phyloP scores from a whole-genome alignment of 2,329 filamentous ascomycete genomes.

The Microdochium paspali region DNA sequence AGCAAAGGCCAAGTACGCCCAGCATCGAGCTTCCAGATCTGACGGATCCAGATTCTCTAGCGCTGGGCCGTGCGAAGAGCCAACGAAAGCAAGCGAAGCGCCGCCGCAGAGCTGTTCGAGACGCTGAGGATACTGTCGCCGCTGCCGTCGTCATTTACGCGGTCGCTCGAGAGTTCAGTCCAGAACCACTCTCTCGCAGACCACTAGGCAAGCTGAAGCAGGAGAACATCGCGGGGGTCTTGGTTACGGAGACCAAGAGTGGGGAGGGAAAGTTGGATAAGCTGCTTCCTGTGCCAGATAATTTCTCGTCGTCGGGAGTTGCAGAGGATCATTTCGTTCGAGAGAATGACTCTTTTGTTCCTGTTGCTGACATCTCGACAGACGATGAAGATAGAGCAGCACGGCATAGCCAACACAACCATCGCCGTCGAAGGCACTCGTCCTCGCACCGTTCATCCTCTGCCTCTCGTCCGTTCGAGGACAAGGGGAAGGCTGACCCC shows the following conservation, averaged over 20 bases:
- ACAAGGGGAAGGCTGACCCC: conserved; percentile 5
- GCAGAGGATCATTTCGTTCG: conserved; percentile 20
- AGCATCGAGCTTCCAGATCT: conserved; percentile 35
- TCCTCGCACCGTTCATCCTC: conserved; percentile 3
- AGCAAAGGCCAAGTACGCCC: conserved; percentile 33
- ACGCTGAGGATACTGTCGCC: conserved; percentile 42
- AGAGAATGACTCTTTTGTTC: conserved; percentile 28
- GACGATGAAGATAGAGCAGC: conserved; percentile 35
- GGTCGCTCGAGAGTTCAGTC: conserved; percentile 36
- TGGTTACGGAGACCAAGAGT: conserved; percentile 7
- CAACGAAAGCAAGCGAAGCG: conserved; percentile 28
- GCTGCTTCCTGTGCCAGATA: conserved; percentile 11
- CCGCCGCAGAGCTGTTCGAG: conserved; percentile 30
- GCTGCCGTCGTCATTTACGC: conserved; percentile 46
- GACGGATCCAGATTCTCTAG: conserved; percentile 25
- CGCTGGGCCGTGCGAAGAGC: conserved; percentile 30
- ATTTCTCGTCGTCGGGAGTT: conserved; percentile 11
- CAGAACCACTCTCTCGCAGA: conserved; percentile 22
- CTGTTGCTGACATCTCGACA: conserved; percentile 47
- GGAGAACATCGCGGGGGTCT: conserved; percentile 10
- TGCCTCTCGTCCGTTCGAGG: conserved; percentile 14
- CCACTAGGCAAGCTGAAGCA: conserved; percentile 9
- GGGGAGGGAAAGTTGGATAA: conserved; percentile 11
- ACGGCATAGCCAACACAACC: conserved; percentile 18
- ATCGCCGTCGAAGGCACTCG: conserved; percentile 20